These are phyloP conservation scores for Kodamaea arcana DNA, from an alignment of 1,139 yeast genomes.

Conservation along the genomic window DNA sequence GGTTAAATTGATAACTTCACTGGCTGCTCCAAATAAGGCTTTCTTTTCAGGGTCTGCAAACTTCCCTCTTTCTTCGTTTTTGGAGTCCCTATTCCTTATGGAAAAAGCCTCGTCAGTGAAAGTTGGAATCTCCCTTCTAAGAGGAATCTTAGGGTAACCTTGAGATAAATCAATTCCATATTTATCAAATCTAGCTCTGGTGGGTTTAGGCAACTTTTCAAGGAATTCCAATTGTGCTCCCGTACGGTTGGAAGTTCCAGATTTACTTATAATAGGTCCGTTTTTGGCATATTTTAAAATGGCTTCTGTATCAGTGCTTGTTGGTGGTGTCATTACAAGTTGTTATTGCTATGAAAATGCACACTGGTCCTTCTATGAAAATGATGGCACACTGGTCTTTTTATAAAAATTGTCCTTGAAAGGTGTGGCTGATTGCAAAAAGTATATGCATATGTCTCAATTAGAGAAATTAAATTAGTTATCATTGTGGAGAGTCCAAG, in stretches of 20 bases:
- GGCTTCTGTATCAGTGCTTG: neutral
- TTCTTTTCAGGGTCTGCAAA: conserved; percentile 53
- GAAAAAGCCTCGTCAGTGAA: conserved; percentile 49
- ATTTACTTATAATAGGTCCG: neutral
- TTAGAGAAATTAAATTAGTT: too few relatives aligned
- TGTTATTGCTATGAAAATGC: too few relatives aligned
- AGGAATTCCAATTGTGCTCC: conserved; percentile 13
- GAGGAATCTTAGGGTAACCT: conserved; percentile 42
- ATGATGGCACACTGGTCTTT: neutral
- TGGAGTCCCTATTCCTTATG: conserved; percentile 41
- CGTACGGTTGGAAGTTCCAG: neutral
- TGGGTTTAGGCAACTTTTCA: conserved; percentile 29
- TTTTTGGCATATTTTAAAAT: neutral
- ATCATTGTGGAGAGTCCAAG: too few relatives aligned
- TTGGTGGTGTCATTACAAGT: neutral
- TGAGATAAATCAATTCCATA: conserved; percentile 37
- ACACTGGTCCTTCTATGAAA: too few relatives aligned
- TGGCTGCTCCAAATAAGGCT: conserved; percentile 50
- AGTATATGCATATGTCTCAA: too few relatives aligned
- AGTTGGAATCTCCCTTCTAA: conserved; percentile 33
- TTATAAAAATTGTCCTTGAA: neutral
- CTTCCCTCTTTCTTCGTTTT: conserved; percentile 43
- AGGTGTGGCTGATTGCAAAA: neutral
- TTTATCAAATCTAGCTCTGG: conserved; percentile 28
- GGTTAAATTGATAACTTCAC: conserved; percentile 43